Conservation (phyloP, 371 early-diverging fungal genomes). For the Apophysomyces sp. region DNA sequence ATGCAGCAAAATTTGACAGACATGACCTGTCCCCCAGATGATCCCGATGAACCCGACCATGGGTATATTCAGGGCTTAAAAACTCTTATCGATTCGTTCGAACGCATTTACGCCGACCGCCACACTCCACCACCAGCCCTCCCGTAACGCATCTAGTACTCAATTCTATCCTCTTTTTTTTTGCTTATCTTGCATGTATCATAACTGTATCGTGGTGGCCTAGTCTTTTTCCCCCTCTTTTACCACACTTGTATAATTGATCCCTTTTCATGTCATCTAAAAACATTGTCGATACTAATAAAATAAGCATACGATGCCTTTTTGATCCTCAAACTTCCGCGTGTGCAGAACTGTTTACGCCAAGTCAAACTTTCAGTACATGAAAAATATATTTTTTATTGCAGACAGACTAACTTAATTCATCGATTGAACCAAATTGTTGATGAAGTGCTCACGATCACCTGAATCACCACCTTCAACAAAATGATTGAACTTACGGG, state of each 20-base stretch:
- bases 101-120: conserved; percentile 36
- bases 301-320: background rate
- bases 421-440: conserved; percentile 94
- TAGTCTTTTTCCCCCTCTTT: background rate
- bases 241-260: background rate
- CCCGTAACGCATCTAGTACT: no score
- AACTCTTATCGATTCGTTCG: conserved; percentile 61
- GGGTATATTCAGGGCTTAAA: conserved; percentile 70
- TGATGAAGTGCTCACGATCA: conserved; percentile 95
- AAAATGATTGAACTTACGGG: conserved; percentile 94
- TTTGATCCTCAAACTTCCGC: background rate
- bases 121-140: background rate
- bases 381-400: no score
- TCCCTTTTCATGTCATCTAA: conserved; percentile 2
- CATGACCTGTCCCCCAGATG: conserved; percentile 61
- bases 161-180: no score
- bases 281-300: background rate
- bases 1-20: conserved; percentile 12
- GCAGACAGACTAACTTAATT: conserved; percentile 59
- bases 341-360: no score
- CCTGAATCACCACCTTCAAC: conserved; percentile 97
- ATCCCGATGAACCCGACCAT: conserved; percentile 59
- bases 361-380: no score
- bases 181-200: background rate
- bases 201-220: background rate